These are phyloP conservation scores for Crithidia fasciculata DNA, from an alignment of 208 protist genomes.

Conservation along the genomic window DNA sequence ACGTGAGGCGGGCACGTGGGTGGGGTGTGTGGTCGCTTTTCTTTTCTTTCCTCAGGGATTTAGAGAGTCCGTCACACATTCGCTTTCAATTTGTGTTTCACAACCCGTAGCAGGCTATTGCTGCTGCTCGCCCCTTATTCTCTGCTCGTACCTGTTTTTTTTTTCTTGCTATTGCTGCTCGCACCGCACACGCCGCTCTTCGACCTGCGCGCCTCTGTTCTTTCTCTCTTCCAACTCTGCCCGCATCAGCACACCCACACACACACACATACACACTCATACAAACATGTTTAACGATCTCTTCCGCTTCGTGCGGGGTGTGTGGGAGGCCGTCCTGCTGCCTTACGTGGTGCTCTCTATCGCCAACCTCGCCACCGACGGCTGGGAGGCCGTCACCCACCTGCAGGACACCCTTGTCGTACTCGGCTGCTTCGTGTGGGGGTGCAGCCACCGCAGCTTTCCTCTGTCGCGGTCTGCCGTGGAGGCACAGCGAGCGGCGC, in stretches of 20 bases:
- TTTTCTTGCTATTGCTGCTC: too few relatives aligned
- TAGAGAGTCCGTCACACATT: too few relatives aligned
- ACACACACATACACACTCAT: background rate
- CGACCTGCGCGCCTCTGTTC: background rate
- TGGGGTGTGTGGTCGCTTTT: too few relatives aligned
- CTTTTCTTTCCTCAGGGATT: too few relatives aligned
- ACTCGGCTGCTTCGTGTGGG: slow-evolving; percentile 66
- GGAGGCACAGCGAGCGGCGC: slow-evolving; percentile 16
- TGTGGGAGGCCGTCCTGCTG: slow-evolving; percentile 55
- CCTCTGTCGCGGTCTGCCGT: slow-evolving; percentile 39
- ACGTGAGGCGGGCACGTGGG: too few relatives aligned
- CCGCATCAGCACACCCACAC: background rate
- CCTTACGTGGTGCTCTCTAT: slow-evolving; percentile 58
- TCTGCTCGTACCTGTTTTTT: too few relatives aligned
- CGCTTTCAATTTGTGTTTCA: too few relatives aligned
- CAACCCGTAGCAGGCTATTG: too few relatives aligned
- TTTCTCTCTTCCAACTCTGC: background rate
- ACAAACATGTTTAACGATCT: slow-evolving; percentile 8
- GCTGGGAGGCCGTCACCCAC: slow-evolving; percentile 54
- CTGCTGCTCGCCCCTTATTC: too few relatives aligned
- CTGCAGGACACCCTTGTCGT: slow-evolving; percentile 62
- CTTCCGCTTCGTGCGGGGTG: slow-evolving; percentile 31
- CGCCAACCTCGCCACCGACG: slow-evolving; percentile 54
- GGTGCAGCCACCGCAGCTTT: slow-evolving; percentile 76
- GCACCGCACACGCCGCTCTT: too few relatives aligned